phyloP scores from a whole-genome alignment of 2,329 filamentous ascomycete genomes.

The Coniochaeta pulveracea region DNA sequence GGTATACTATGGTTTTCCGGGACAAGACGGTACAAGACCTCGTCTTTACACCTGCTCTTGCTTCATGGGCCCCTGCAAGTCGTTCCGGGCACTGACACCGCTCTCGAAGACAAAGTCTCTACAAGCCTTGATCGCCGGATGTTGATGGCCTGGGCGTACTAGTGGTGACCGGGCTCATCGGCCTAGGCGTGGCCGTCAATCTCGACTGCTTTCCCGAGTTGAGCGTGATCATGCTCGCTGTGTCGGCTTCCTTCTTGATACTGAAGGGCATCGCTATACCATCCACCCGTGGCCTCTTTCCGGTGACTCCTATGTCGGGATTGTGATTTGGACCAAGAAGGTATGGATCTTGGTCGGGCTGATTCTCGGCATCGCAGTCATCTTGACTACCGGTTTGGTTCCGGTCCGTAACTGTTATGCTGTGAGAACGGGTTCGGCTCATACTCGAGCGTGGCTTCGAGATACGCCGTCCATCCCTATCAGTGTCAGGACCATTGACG shows the following conservation, averaged over 20 bases:
- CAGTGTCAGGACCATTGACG: neutral
- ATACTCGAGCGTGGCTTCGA: neutral
- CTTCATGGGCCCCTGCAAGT: too few relatives aligned
- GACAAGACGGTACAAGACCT: too few relatives aligned
- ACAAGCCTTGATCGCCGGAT: too few relatives aligned
- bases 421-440: neutral
- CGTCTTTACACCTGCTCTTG: too few relatives aligned
- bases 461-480: neutral
- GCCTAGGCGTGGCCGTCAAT: constrained; percentile 16
- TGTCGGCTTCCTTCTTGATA: constrained; percentile 49
- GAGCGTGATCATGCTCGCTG: constrained; percentile 61
- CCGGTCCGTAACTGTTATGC: neutral
- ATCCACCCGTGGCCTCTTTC: constrained; percentile 54
- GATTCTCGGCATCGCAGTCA: neutral
- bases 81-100: too few relatives aligned
- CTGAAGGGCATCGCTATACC: constrained; percentile 67
- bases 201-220: constrained; percentile 24
- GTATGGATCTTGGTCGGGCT: constrained; percentile 11
- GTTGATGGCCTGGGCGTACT: too few relatives aligned
- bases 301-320: constrained; percentile 37
- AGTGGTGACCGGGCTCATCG: constrained; percentile 20
- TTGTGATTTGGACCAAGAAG: constrained; percentile 30
- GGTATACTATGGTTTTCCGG: too few relatives aligned
- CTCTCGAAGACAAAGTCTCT: too few relatives aligned
- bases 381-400: constrained; percentile 3